These are phyloP conservation scores for Fagus crenata DNA, from an alignment of 306 rosid species.

Conservation along the genomic window DNA sequence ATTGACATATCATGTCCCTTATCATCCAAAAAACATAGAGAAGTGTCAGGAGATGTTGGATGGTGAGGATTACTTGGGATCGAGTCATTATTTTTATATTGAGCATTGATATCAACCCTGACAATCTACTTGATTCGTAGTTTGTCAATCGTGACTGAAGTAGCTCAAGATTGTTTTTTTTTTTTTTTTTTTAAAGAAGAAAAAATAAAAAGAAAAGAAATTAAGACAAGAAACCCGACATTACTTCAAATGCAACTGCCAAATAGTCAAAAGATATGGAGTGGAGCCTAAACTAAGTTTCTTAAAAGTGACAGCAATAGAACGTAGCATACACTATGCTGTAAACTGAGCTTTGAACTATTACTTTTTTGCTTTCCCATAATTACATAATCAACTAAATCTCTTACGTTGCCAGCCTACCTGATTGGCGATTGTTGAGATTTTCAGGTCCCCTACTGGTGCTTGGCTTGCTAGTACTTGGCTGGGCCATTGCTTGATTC, in stretches of 20 bases:
- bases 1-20: slow-evolving; percentile 11
- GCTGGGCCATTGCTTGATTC: slow-evolving; percentile 58
- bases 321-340: not conserved
- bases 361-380: not conserved
- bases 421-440: slow-evolving; percentile 47
- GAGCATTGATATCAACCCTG: not conserved
- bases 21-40: slow-evolving; percentile 4
- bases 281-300: not conserved
- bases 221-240: not conserved
- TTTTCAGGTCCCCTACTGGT: slow-evolving; percentile 48
- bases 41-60: slow-evolving; percentile 8
- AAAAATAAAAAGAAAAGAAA: no score
- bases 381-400: not conserved
- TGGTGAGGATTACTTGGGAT: slow-evolving; percentile 1
- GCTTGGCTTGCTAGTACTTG: slow-evolving; percentile 43
- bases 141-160: not conserved
- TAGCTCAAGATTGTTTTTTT: not conserved
- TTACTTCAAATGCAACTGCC: not conserved
- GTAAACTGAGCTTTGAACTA: not conserved
- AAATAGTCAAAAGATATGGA: not conserved
- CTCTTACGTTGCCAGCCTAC: slow-evolving; percentile 31
- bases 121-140: not conserved
- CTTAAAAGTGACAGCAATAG: not conserved
- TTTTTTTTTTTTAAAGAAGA: no score
- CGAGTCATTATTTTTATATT: not conserved